Evolutionary conservation across 495 filamentous ascomycete species (phyloP), one percentile per base, ranked within the genome.

Genomic region (Collariella sp.): DNA sequence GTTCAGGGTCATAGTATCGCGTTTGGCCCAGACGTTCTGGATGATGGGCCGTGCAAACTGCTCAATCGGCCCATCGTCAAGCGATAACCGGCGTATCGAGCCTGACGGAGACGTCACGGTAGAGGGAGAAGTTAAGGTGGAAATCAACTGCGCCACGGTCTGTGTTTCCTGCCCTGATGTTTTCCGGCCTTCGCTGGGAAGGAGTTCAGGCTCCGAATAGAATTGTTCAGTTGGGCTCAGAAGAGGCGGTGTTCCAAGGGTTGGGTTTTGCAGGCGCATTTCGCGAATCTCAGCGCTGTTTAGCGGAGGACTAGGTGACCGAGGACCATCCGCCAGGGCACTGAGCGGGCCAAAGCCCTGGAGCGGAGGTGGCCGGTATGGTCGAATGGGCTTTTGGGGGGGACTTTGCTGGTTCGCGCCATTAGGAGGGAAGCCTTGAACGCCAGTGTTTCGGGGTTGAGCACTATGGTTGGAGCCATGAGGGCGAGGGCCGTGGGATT

Each of bases 1-100:
- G 46, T 55, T 60, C 5, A 70, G 56, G 4, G 68, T 64, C 18
- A 72, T 38, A 1, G 73, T 76, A 36, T 77, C 72, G 24, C 75
- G 70, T 55, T 66, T 70, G 7, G 72, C 73, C 20, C 47, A 40
- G 13, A 77, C 69, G 31, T 68, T 70, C 20, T 62, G 67, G 23
- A 77, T 72, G 2, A 75, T 48, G 13, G 74, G 72, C 22, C 57
- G 56, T 0, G 53, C 46, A 29, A 57, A 60, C 31, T 66, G 58
- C 33, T 64, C 66, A 10, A 62, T 58, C 12, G 60, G 55, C 18
- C 50, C 58, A 18, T 60, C 56, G 42, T 62, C 57, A 31, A 65
- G 16, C 5, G 58, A 61, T 20, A 50, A 15, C 26, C 48, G 22
- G 7, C 41, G 34, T 9, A 52, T 56, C n/a, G 56, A 59, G 4